Evolutionary conservation across 2,329 filamentous ascomycete species (phyloP).

Genomic region (Sporothrix brunneoviolacea): DNA sequence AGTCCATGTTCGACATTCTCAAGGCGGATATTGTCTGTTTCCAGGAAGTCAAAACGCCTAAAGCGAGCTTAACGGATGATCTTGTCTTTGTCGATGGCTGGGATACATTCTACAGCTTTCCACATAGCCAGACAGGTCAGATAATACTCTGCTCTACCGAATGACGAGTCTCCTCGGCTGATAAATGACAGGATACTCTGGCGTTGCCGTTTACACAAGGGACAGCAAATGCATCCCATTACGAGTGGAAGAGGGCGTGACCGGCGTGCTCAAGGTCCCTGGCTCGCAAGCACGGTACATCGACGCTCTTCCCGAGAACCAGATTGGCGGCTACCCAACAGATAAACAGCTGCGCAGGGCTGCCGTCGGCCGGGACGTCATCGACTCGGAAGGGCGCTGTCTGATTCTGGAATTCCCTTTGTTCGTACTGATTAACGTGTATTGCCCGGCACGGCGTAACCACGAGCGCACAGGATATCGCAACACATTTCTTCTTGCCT

Average conservation of each 20-base stretch:
- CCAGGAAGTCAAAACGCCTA: conserved; percentile 94
- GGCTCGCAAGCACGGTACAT: conserved; percentile 65
- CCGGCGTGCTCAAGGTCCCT: conserved; percentile 69
- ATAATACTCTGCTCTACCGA: too few relatives aligned
- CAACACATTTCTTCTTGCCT: conserved; percentile 66
- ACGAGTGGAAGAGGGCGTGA: conserved; percentile 87
- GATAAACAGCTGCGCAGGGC: conserved; percentile 51
- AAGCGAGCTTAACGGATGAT: conserved; percentile 85
- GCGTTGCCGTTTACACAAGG: conserved; percentile 92
- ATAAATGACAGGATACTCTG: conserved; percentile 70
- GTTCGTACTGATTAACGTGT: conserved; percentile 88
- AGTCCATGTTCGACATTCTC: conserved; percentile 91
- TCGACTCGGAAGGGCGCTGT: conserved; percentile 89
- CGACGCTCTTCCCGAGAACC: conserved; percentile 64
- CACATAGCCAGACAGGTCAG: conserved; percentile 85
- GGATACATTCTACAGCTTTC: conserved; percentile 94
- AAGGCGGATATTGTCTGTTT: conserved; percentile 90
- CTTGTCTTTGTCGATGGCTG: conserved; percentile 93
- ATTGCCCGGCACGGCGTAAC: conserved; percentile 84
- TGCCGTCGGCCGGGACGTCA: conserved; percentile 57
- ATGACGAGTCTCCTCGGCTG: background rate
- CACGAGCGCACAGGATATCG: conserved; percentile 77
- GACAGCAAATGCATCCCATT: conserved; percentile 79
- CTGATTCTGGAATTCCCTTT: conserved; percentile 89
- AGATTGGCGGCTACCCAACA: conserved; percentile 84